These are phyloP conservation scores for Leccinum olivaceopallidum DNA, from an alignment of 768 basidiomycete species.

Conservation along the genomic window DNA sequence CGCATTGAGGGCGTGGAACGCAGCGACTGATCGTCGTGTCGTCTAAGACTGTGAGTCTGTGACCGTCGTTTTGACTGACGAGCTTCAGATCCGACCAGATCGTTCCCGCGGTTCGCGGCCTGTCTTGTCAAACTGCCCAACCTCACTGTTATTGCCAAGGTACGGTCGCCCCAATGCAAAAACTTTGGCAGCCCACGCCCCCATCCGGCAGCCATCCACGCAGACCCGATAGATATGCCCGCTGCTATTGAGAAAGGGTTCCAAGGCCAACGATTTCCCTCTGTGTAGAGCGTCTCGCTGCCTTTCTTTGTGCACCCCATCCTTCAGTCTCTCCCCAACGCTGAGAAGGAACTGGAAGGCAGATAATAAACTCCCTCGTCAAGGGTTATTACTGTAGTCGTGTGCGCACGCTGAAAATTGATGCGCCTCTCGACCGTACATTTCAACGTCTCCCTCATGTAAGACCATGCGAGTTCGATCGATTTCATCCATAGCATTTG, in stretches of 20 bases:
- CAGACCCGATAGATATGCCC: not conserved
- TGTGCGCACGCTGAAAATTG: no score
- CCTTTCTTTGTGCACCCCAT: not conserved
- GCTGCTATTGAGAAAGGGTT: slow-evolving; percentile 11
- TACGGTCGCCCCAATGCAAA: not conserved
- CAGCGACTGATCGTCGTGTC: not conserved
- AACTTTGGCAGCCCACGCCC: not conserved
- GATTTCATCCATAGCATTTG: no score
- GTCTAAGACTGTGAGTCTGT: slow-evolving; percentile 3
- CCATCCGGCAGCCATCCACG: not conserved
- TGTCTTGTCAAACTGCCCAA: slow-evolving; percentile 6
- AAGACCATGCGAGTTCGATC: no score
- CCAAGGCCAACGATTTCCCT: not conserved
- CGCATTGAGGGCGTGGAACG: no score
- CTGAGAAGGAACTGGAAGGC: no score
- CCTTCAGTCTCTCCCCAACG: no score
- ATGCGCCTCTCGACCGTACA: no score
- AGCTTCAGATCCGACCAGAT: slow-evolving; percentile 1
- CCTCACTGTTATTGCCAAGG: slow-evolving; percentile 13
- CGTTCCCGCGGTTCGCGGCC: slow-evolving; percentile 6
- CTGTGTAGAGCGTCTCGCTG: not conserved
- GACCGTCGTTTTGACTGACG: slow-evolving; percentile 2
- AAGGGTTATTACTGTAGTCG: no score
- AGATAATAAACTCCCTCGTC: no score
- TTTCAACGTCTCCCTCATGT: no score